These are phyloP conservation scores for Mycena latifolia DNA, from an alignment of 768 basidiomycete species.

Conservation along the genomic window DNA sequence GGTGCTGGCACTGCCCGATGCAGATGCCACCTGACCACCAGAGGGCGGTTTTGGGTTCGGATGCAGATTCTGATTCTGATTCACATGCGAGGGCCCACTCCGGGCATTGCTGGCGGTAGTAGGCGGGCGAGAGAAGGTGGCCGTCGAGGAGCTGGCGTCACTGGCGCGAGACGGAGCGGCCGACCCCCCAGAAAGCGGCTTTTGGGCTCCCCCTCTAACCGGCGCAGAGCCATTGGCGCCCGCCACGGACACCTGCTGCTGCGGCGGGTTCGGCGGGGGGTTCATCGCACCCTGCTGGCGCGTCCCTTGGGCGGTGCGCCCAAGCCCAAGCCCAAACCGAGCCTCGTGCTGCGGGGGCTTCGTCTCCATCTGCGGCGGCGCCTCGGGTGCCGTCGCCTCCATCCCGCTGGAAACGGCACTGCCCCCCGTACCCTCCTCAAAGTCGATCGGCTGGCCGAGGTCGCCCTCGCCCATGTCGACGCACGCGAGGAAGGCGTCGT, in stretches of 20 bases:
- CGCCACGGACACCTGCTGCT: constrained; percentile 12
- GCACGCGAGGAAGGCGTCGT: constrained; percentile 72
- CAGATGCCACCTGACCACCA: not conserved
- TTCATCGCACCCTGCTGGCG: constrained; percentile 6
- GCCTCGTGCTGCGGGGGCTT: constrained; percentile 8
- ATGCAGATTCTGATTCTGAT: not conserved
- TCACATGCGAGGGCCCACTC: not conserved
- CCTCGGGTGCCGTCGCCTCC: constrained; percentile 7
- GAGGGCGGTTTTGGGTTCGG: constrained; percentile 9
- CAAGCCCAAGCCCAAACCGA: constrained; percentile 23
- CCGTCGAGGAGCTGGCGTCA: not conserved
- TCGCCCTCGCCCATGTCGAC: constrained; percentile 66
- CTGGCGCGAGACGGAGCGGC: not conserved
- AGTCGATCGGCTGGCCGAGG: constrained; percentile 58
- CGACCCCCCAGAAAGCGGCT: not conserved
- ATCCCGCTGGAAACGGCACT: constrained; percentile 31
- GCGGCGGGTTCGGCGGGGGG: constrained; percentile 12
- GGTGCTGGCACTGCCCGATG: not conserved
- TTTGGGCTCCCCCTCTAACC: not conserved
- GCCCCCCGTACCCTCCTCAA: constrained; percentile 53
- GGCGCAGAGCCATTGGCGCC: too few species aligned
- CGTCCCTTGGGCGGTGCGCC: constrained; percentile 10
- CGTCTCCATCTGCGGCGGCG: not conserved
- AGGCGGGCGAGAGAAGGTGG: constrained; percentile 4
- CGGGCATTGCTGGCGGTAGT: not conserved